Evolutionary conservation across 768 basidiomycete genomes (phyloP).

Genomic region (Leucocoprinus sp.): DNA sequence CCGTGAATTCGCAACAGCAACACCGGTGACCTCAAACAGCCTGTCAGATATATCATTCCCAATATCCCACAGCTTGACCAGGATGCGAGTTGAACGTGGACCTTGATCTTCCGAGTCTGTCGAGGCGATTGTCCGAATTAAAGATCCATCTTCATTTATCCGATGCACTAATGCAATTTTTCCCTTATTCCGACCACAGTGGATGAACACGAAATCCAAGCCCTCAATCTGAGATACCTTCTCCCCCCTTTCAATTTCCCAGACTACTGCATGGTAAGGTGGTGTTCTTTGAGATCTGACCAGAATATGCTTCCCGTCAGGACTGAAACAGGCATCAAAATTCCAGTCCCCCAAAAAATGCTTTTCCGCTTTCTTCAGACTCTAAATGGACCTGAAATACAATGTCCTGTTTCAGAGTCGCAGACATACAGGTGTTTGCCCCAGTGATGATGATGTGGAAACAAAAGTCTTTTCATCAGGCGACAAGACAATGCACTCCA

Average conservation of each 20-base stretch:
- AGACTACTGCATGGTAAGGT: conserved; percentile 16
- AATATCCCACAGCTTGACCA: too few species aligned
- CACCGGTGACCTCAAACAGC: too few species aligned
- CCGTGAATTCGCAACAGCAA: too few species aligned
- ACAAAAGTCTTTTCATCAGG: conserved; percentile 19
- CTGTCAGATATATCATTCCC: too few species aligned
- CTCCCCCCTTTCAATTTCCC: conserved; percentile 11
- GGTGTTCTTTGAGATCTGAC: conserved; percentile 16
- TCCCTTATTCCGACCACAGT: too few species aligned
- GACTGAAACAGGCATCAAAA: conserved; percentile 19
- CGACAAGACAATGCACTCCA: conserved; percentile 18
- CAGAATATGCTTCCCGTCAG: conserved; percentile 17
- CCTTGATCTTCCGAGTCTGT: too few species aligned
- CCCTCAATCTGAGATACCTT: too few species aligned
- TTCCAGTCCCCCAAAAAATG: conserved; percentile 7
- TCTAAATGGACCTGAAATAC: conserved; percentile 14
- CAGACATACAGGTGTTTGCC: conserved; percentile 17
- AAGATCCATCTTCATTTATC: too few species aligned
- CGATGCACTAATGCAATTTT: too few species aligned
- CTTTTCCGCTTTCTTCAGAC: conserved; percentile 14
- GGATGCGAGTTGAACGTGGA: too few species aligned
- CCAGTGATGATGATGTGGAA: conserved; percentile 21
- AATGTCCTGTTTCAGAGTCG: conserved; percentile 12
- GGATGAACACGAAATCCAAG: too few species aligned
- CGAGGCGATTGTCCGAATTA: too few species aligned